Evolutionary conservation across 108 stramenopile genomes (phyloP).

Genomic region (Parietichytrium sp.): DNA sequence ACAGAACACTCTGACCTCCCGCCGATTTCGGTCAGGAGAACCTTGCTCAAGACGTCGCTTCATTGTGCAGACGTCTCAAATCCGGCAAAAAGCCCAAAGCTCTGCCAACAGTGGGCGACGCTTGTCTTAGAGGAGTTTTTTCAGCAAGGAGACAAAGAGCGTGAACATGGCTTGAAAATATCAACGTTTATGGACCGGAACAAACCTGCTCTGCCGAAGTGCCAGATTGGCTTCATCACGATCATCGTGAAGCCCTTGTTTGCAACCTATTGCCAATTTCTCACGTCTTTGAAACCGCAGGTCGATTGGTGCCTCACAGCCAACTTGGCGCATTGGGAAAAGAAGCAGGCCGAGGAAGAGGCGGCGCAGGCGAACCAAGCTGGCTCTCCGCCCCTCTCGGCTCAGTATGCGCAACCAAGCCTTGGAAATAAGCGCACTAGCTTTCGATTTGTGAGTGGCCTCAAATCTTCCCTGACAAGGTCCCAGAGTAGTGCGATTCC

Average conservation of each 20-base stretch:
- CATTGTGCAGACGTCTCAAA: slow-evolving; percentile 50
- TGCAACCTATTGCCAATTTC: neutral
- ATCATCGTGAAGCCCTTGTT: slow-evolving; percentile 64
- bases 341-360: slow-evolving; percentile 26
- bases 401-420: too few species aligned
- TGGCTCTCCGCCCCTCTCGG: too few species aligned
- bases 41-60: slow-evolving; percentile 36
- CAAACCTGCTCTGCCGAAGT: slow-evolving; percentile 39
- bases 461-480: neutral
- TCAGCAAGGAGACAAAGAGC: slow-evolving; percentile 46
- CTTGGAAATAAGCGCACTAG: neutral
- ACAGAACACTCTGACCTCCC: neutral
- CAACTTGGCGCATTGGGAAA: slow-evolving; percentile 11
- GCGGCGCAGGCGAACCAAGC: neutral
- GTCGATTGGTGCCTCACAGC: slow-evolving; percentile 34
- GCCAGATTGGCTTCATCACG: slow-evolving; percentile 59
- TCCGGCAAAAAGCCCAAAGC: neutral
- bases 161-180: slow-evolving; percentile 39
- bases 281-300: slow-evolving; percentile 34
- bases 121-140: slow-evolving; percentile 48
- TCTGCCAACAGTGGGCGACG: slow-evolving; percentile 40
- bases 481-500: slow-evolving; percentile 32
- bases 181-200: slow-evolving; percentile 51
- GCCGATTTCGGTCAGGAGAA: neutral
- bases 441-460: neutral